phyloP scores from a whole-genome alignment of 306 rosid species.

The Castanea mollissima region DNA sequence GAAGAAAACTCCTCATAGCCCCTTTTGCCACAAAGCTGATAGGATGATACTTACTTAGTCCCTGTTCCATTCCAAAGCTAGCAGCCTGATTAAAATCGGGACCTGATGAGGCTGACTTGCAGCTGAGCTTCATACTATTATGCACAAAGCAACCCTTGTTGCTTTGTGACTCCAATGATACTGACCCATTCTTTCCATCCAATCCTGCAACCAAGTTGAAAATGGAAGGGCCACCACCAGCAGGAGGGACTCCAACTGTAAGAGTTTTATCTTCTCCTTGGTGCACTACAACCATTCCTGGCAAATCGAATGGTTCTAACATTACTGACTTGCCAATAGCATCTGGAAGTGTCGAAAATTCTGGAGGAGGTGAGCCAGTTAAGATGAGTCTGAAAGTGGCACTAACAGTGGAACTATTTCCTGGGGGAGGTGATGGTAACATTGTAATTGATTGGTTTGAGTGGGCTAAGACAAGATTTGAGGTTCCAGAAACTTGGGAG shows the following conservation, averaged over 20 bases:
- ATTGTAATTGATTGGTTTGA: conserved; percentile 47
- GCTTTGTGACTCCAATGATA: conserved; percentile 61
- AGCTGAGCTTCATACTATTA: conserved; percentile 53
- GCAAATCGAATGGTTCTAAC: conserved; percentile 69
- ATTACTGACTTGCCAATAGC: conserved; percentile 35
- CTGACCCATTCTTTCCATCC: conserved; percentile 49
- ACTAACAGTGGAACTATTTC: conserved; percentile 42
- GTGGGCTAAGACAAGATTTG: conserved; percentile 46
- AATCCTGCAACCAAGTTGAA: conserved; percentile 58
- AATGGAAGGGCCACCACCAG: conserved; percentile 22
- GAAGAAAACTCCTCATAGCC: conserved; percentile 48
- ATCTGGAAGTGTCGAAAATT: conserved; percentile 18
- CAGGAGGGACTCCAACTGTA: conserved; percentile 29
- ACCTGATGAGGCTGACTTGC: conserved; percentile 26
- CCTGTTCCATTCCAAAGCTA: conserved; percentile 51
- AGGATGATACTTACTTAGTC: conserved; percentile 61
- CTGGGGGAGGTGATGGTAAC: conserved; percentile 43
- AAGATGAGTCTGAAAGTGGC: conserved; percentile 73
- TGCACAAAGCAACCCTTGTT: conserved; percentile 56
- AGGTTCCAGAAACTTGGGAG: conserved; percentile 33
- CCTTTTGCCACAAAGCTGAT: conserved; percentile 80
- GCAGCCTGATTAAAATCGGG: conserved; percentile 46
- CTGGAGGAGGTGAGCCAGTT: conserved; percentile 25
- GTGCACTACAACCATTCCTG: conserved; percentile 62
- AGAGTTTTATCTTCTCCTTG: conserved; percentile 44